These are phyloP conservation scores for Beauveria rudraprayagi DNA, from an alignment of 2,329 filamentous ascomycete genomes.

Conservation along the genomic window DNA sequence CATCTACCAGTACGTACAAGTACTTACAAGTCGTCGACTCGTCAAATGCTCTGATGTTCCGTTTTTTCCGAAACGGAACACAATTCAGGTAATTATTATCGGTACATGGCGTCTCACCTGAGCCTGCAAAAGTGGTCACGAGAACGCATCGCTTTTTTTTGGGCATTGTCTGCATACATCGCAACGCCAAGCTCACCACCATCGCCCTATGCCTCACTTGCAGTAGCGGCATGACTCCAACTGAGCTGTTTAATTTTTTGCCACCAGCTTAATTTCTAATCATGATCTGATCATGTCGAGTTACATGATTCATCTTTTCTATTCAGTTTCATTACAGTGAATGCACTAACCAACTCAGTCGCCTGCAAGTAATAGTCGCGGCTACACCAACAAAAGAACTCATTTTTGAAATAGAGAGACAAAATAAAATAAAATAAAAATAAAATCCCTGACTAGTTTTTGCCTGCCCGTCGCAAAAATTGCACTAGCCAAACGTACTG, in stretches of 20 bases:
- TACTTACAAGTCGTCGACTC: background rate
- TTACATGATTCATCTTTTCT: background rate
- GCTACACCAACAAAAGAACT: too few species aligned
- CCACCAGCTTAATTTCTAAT: background rate
- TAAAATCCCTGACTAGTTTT: background rate
- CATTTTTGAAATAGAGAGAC: too few species aligned
- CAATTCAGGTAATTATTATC: background rate
- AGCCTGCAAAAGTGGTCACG: background rate
- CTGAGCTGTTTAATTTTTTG: background rate
- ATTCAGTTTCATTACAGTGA: too few species aligned
- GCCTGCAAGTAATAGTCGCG: too few species aligned
- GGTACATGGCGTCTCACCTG: background rate
- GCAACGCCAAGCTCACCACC: background rate
- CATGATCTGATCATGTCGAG: too few species aligned
- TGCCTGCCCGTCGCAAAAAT: slow-evolving; percentile 1
- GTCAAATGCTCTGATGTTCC: background rate
- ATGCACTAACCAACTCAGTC: too few species aligned
- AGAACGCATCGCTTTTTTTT: slow-evolving; percentile 3
- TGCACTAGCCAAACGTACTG: background rate
- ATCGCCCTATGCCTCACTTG: background rate
- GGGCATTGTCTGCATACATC: background rate
- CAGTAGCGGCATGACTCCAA: background rate
- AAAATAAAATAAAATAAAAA: background rate
- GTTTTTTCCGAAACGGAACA: background rate
- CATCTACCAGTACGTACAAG: too few species aligned